phyloP scores from a whole-genome alignment of 208 protist species.

The Leishmania turanica region DNA sequence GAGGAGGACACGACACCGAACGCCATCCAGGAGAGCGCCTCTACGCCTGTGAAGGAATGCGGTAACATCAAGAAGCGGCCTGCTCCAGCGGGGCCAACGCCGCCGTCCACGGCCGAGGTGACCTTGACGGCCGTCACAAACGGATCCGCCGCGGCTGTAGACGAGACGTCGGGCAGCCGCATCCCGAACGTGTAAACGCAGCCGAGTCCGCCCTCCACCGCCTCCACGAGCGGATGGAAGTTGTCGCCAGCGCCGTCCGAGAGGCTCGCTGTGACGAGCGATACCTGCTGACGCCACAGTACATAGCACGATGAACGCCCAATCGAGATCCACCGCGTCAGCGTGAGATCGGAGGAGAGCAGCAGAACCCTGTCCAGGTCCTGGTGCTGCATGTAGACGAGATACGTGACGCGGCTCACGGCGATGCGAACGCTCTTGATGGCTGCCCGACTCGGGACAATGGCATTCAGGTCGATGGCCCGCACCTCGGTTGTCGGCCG shows the following conservation, averaged over 20 bases:
- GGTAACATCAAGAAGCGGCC: conserved; percentile 11
- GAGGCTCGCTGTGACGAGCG: conserved; percentile 46
- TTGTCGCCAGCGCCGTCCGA: conserved; percentile 23
- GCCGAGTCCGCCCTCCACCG: conserved; percentile 60
- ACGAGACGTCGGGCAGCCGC: conserved; percentile 10
- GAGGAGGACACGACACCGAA: conserved; percentile 62
- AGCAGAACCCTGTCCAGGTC: conserved; percentile 49
- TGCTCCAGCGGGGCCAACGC: not conserved
- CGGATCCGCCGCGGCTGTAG: conserved; percentile 11
- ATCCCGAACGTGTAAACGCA: conserved; percentile 49
- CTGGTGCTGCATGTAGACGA: conserved; percentile 48
- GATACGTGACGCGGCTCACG: conserved; percentile 34
- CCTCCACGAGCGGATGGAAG: conserved; percentile 52
- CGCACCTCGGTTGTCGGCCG: conserved; percentile 10
- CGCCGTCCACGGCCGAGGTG: conserved; percentile 6
- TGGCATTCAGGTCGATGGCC: conserved; percentile 13
- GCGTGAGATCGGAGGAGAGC: conserved; percentile 51
- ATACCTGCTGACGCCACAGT: conserved; percentile 36
- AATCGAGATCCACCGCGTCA: conserved; percentile 54
- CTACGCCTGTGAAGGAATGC: conserved; percentile 47
- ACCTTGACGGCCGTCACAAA: conserved; percentile 26
- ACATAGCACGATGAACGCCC: conserved; percentile 41
- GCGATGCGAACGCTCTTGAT: conserved; percentile 39
- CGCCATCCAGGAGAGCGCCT: conserved; percentile 59
- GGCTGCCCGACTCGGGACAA: conserved; percentile 27